phyloP scores from a whole-genome alignment of 2,329 filamentous ascomycete genomes.

The Penicillium sp. region DNA sequence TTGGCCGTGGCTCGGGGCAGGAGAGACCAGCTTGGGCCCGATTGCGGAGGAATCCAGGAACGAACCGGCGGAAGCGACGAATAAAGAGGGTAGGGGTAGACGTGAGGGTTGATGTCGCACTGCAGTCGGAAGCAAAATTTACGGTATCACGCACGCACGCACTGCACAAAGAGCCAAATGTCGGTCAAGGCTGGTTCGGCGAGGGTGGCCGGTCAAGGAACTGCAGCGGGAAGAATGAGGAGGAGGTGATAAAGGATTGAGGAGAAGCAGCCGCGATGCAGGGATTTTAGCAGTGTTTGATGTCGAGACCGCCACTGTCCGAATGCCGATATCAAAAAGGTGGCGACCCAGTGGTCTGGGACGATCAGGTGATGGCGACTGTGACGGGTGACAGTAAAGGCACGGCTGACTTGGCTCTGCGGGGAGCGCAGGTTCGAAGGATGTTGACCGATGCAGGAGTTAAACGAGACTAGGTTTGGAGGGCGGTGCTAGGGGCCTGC shows the following conservation, averaged over 20 bases:
- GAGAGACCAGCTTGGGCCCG: slow-evolving; percentile 2
- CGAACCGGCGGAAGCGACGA: slow-evolving; percentile 12
- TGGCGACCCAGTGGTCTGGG: slow-evolving; percentile 16
- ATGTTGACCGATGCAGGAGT: slow-evolving; percentile 5
- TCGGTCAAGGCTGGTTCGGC: slow-evolving; percentile 29
- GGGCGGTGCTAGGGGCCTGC: slow-evolving; percentile 18
- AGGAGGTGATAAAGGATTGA: not conserved
- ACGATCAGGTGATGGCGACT: slow-evolving; percentile 23
- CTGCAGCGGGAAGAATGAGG: slow-evolving; percentile 18
- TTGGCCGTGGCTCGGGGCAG: slow-evolving; percentile 2
- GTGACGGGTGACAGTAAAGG: slow-evolving; percentile 20
- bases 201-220: slow-evolving; percentile 18
- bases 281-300: not conserved
- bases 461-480: slow-evolving; percentile 12
- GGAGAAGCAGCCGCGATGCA: not conserved
- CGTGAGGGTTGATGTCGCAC: slow-evolving; percentile 24
- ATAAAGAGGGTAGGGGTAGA: slow-evolving; percentile 17
- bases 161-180: slow-evolving; percentile 26
- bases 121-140: slow-evolving; percentile 29
- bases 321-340: slow-evolving; percentile 12
- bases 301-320: not conserved
- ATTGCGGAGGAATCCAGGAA: slow-evolving; percentile 12
- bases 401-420: slow-evolving; percentile 12
- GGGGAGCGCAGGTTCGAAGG: slow-evolving; percentile 6
- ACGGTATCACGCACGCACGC: slow-evolving; percentile 26